Percentiles rank a stretch among this genome's conserved stretches.
These are phyloP conservation scores for Blepharisma japonicum DNA, from an alignment of 73 alveolate species.

Conservation along the genomic window DNA sequence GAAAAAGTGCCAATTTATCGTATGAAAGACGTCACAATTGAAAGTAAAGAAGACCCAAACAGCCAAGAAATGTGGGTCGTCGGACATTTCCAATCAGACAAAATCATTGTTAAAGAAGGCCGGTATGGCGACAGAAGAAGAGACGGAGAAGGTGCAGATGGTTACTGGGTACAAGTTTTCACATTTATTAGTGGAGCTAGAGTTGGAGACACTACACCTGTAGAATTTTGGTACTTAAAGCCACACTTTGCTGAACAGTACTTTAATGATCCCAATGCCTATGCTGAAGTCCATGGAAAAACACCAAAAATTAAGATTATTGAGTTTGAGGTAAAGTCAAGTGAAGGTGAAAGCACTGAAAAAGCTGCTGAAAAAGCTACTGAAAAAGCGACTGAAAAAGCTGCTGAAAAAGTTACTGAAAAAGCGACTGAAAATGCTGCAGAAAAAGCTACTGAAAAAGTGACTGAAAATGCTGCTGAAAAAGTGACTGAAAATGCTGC, in stretches of 20 bases:
- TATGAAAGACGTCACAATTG: too few species aligned
- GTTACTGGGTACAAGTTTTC: neutral
- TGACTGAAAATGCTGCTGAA: too few species aligned
- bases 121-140: slow-evolving; percentile 14
- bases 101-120: slow-evolving; percentile 1
- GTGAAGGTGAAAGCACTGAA: too few species aligned
- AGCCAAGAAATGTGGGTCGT: neutral
- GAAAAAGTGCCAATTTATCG: too few species aligned
- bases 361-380: too few species aligned
- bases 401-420: too few species aligned
- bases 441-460: too few species aligned
- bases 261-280: slow-evolving; percentile 14
- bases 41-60: too few species aligned
- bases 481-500: too few species aligned
- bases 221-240: slow-evolving; percentile 20
- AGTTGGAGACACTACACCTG: neutral
- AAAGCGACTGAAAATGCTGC: too few species aligned
- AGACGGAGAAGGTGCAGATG: neutral
- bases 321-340: neutral
- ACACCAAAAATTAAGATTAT: neutral
- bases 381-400: too few species aligned
- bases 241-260: slow-evolving; percentile 27
- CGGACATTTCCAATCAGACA: slow-evolving; percentile 16
- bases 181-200: neutral
- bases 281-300: slow-evolving; percentile 14